These are phyloP conservation scores for Penicillium psychrosexuale DNA, from an alignment of 2,329 filamentous ascomycete genomes.

Conservation along the genomic window DNA sequence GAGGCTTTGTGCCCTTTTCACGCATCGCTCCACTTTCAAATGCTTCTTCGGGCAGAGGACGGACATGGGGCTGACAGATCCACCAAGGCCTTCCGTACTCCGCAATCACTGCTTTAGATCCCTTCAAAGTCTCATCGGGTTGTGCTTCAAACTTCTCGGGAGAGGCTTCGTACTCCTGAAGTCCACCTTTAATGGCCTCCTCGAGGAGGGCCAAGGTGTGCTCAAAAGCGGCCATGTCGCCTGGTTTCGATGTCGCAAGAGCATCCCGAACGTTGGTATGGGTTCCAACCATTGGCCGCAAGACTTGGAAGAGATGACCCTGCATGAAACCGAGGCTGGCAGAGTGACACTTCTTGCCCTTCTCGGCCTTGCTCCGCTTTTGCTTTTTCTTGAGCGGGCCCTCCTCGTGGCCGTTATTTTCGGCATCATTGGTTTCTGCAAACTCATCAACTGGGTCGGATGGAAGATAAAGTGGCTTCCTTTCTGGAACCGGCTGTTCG, in stretches of 20 bases:
- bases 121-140: conserved; percentile 34
- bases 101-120: conserved; percentile 61
- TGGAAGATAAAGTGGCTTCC: conserved; percentile 71
- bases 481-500: conserved; percentile 58
- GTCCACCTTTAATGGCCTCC: conserved; percentile 65
- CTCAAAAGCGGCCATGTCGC: conserved; percentile 75
- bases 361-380: conserved; percentile 36
- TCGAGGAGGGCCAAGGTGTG: conserved; percentile 73
- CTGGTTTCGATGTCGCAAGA: conserved; percentile 65
- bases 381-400: conserved; percentile 51
- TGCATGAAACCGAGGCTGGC: conserved; percentile 79
- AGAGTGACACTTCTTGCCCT: conserved; percentile 48
- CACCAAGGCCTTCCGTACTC: conserved; percentile 81
- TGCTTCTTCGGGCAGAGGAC: conserved; percentile 84
- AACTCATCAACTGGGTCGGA: conserved; percentile 42
- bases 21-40: conserved; percentile 74
- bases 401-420: conserved; percentile 43
- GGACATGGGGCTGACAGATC: conserved; percentile 82
- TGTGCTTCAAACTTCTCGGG: conserved; percentile 40
- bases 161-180: conserved; percentile 62
- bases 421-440: conserved; percentile 17
- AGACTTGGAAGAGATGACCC: conserved; percentile 86
- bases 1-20: conserved; percentile 62
- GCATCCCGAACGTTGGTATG: conserved; percentile 83
- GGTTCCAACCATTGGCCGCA: conserved; percentile 73